These are phyloP conservation scores for Rhizopogon rudus DNA, from an alignment of 768 basidiomycete genomes.

Conservation along the genomic window DNA sequence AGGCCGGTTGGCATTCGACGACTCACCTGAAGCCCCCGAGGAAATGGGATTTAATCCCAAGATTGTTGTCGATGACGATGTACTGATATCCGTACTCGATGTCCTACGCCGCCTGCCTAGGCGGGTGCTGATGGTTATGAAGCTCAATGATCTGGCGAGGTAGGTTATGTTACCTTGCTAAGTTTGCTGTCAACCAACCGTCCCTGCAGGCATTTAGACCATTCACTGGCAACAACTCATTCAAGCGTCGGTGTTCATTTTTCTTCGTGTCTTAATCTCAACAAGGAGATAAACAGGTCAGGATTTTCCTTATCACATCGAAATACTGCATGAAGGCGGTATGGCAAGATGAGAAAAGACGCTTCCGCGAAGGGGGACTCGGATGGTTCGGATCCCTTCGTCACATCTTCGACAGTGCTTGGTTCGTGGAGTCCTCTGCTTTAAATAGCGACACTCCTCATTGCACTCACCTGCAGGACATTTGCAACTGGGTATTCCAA, in stretches of 20 bases:
- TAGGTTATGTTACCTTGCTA: slow-evolving; percentile 20
- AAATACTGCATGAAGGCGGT: slow-evolving; percentile 81
- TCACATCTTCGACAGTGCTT: slow-evolving; percentile 64
- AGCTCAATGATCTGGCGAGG: slow-evolving; percentile 83
- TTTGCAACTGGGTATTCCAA: slow-evolving; percentile 50
- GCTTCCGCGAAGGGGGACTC: slow-evolving; percentile 48
- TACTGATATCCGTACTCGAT: slow-evolving; percentile 82
- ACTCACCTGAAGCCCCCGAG: slow-evolving; percentile 46
- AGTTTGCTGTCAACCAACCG: not conserved
- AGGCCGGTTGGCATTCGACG: slow-evolving; percentile 69
- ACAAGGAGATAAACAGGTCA: slow-evolving; percentile 38
- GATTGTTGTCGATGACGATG: slow-evolving; percentile 81
- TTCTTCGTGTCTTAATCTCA: not conserved
- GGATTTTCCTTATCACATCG: slow-evolving; percentile 89
- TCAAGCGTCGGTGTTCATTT: slow-evolving; percentile 46
- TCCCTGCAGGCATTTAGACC: slow-evolving; percentile 62
- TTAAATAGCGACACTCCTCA: not conserved
- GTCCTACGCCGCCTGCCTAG: slow-evolving; percentile 84
- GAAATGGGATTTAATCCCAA: slow-evolving; percentile 80
- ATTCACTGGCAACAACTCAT: slow-evolving; percentile 84
- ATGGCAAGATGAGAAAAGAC: slow-evolving; percentile 64
- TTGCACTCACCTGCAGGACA: slow-evolving; percentile 37
- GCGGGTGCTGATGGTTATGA: slow-evolving; percentile 78
- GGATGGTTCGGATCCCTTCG: slow-evolving; percentile 43
- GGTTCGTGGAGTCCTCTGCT: slow-evolving; percentile 39